Base-by-base conservation (phyloP, 805 yeast species). In the Zygosaccharomyces kombuchaensis region DNA sequence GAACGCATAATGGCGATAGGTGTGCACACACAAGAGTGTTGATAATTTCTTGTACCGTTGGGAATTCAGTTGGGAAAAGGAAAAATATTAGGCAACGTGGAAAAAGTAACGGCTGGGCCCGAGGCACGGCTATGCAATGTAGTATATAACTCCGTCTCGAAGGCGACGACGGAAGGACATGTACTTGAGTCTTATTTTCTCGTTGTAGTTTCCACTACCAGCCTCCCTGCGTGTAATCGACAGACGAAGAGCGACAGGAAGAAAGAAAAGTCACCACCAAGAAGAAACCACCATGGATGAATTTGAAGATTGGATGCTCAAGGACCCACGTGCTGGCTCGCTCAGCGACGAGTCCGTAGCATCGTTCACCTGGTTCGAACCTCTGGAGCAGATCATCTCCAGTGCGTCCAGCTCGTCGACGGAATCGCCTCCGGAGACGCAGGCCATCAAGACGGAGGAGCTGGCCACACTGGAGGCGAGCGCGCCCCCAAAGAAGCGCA, bases 401-500 rank as follows among this genome's bases (percentile, higher is more conserved):
- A 54, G 62, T 6, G 53, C 57, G 13, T 52, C 62, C 2, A 48
- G 51, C 30, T 55, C 63, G 1, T 51, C 62, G 6, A 51, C 52
- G 6, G 55, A 52, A 7, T 56, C 60, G 3, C 58, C 62, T 1
- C 36, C 47, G 9, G 52, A 50, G 22, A 50, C 43, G 25, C 31
- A 36, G 12, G 42, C 34, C 25, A 36, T 39, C 31, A 37, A 21
- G 32, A n/a, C 41, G 32, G 38, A 17, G 34, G 43, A 30, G 29
- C 26, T 22, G 16, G 42, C 22, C 16, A 27, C 36, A 29, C 31
- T 40, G 9, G 51, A 46, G 14, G 41, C 40, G 14, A 36, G 32
- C 16, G 19, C 35, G n/a, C 39, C 29, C 19, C 38, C 44, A 34
- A 67, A 67, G 58, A 69, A 67, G 67, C 73, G 68, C 60, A 69